Evolutionary conservation across 768 basidiomycete genomes (phyloP), one percentile per base, ranked within the genome.

Genomic region (Leucosporidium yakuticum): DNA sequence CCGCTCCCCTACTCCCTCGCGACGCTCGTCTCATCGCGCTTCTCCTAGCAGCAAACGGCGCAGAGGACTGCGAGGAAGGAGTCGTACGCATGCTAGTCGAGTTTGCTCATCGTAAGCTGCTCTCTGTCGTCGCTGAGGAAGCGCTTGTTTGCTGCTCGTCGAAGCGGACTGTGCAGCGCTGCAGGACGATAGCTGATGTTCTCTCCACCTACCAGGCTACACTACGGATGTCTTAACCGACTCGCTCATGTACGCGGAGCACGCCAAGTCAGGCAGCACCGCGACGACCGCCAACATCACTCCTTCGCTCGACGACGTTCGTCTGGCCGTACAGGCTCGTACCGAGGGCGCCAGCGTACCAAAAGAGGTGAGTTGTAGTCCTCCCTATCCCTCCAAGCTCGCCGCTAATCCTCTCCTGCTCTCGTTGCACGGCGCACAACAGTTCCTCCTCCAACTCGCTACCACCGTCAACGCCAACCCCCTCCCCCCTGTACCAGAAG

Each of bases 51-150:
- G 78, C 79, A 4, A 78, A 79, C 49, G 80, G 80, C 0, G 76
- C 80, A n/a, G 75, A 79, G 32, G 80, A 81, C 61, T 79, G 78
- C 14, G 79, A 81, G 53, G 80, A 81, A 57, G 74, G 80, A 31
- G 81, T 81, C n/a, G 76, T 82, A 0, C 78, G 79, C 36, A 79
- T 80, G 73, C 73, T 82, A 32, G 73, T 80, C 60, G 80, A 82
- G 67, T 82, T 82, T 62, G 77, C 81, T 3, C 79, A 81, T 69
- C 79, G 81, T 81, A 25, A 62, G 79, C 29, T 20, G 47, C 58
- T 19, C 31, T 39, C 27, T 56, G 34, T 55, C 39, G 54, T 47
- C 53, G 20, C 25, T 34, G 1, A 32, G 12, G 23, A 23, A 44
- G 60, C 39, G 25, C n/a, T 44, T 44, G 39, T 44, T 44, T 44